Percentiles rank a stretch among this genome's conserved stretches.
These are phyloP conservation scores for Aspergillus ochraceoroseus DNA, from an alignment of 2,329 filamentous ascomycete genomes.

Conservation along the genomic window DNA sequence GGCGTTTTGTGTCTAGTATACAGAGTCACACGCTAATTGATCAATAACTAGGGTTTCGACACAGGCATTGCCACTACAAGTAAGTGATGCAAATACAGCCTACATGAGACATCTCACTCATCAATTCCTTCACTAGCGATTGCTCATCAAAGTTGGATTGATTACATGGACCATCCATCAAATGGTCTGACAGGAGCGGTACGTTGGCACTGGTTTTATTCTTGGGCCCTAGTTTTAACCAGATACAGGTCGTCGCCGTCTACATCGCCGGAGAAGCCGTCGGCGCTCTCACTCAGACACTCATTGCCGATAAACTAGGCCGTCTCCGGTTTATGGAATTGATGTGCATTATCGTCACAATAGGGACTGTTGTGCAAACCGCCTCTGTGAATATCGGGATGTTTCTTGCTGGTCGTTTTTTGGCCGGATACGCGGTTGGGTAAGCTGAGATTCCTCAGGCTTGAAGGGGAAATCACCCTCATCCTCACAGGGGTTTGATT, in stretches of 20 bases:
- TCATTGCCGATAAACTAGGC: slow-evolving; percentile 51
- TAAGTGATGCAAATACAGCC: slow-evolving; percentile 26
- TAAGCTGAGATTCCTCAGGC: slow-evolving; percentile 28
- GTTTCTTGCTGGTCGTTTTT: slow-evolving; percentile 49
- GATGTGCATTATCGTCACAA: slow-evolving; percentile 52
- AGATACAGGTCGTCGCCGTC: slow-evolving; percentile 49
- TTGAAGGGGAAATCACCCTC: too few relatives aligned
- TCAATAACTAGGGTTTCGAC: slow-evolving; percentile 50
- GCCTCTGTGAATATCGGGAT: slow-evolving; percentile 53
- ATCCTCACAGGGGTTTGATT: too few relatives aligned
- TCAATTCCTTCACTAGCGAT: slow-evolving; percentile 42
- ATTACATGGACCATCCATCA: slow-evolving; percentile 55
- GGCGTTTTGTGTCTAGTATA: too few relatives aligned
- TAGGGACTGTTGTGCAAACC: slow-evolving; percentile 52
- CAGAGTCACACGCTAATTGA: slow-evolving; percentile 11
- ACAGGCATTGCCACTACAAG: slow-evolving; percentile 58
- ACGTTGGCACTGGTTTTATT: slow-evolving; percentile 12
- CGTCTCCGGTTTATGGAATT: slow-evolving; percentile 53
- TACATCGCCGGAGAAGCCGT: slow-evolving; percentile 58
- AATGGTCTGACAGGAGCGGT: slow-evolving; percentile 53
- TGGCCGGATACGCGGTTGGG: slow-evolving; percentile 49
- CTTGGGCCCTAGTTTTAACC: neutral
- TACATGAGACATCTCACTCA: neutral
- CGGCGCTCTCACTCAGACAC: slow-evolving; percentile 52
- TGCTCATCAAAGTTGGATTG: slow-evolving; percentile 56